Base-by-base conservation (phyloP, 768 basidiomycete species). In the Gloeopeniophorella convolvens region DNA sequence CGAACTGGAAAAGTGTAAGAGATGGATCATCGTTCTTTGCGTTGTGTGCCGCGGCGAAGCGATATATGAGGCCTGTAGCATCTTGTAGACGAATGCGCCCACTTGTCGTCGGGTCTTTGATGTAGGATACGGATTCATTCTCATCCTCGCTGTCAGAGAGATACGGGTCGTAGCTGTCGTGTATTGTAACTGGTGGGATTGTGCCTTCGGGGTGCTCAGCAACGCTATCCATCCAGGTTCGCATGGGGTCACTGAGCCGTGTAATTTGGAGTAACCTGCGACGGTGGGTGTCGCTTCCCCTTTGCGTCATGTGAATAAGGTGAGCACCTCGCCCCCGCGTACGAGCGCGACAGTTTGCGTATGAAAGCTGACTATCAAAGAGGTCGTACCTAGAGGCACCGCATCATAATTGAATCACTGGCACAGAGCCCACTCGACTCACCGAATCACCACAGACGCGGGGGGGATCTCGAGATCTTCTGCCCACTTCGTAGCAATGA, bases 41-140 rank as follows among this genome's bases (percentile, higher is more conserved):
- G n/a, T 40, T 21, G 7, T 56, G 39, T 23, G 37, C 51, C 8
- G 70, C 62, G 21, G 65, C 68, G 37, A 83, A 74, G 13, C 77
- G 77, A 61, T 79, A 75, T 15, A 89, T 63, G 13, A 76, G 73
- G 12, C 70, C 67, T 0, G 76, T 69, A 18, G 85, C 81, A 60
- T 87, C 76, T 42, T 72, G 68, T n/a, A 69, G 66, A 58, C 75
- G 75, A 44, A 91, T 72, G 40, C 74, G 73, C 18, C 77, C 74
- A 39, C 81, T 72, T 10, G 83, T 80, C 2, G 75, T 73, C 1
- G 88, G 77, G 59, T 89, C 85, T 54, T 72, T 64, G 37, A 89
- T 72, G 53, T 56, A 77, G 16, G 63, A 55, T 37, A 60, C 64
- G 7, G 63, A 57, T 2, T 67, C 65, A 13, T 71, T 72, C 32